Evolutionary conservation across 805 yeast genomes (phyloP).

Genomic region (Saturnispora hagleri): DNA sequence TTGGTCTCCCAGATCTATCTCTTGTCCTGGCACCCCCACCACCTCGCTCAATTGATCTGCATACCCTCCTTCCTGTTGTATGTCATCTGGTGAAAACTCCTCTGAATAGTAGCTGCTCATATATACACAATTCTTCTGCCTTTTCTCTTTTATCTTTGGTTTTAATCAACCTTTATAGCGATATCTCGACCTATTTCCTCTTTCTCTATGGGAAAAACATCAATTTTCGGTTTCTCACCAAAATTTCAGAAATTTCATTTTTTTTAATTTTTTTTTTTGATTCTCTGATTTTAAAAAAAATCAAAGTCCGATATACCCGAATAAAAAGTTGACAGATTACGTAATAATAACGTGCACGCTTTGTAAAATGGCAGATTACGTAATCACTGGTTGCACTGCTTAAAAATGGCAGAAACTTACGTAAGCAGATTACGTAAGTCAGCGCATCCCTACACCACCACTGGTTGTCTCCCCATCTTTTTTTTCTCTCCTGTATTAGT

Average conservation of each 20-base stretch:
- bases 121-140: not conserved
- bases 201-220: not conserved
- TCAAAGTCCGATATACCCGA: not conserved
- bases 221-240: not conserved
- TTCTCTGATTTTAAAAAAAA: not conserved
- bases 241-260: not conserved
- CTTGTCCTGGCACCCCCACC: not conserved
- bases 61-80: not conserved
- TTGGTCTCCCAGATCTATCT: not conserved
- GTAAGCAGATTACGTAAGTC: not conserved
- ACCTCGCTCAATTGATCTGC: not conserved
- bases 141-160: not conserved
- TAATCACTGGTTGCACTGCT: not conserved
- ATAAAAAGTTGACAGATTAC: not conserved
- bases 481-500: not conserved
- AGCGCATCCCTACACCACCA: constrained; percentile 1
- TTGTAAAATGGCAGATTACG: not conserved
- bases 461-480: not conserved
- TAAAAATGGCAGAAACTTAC: not conserved
- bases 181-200: not conserved
- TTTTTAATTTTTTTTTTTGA: not conserved
- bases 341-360: not conserved
- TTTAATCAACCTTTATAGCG: not conserved
- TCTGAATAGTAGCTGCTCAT: constrained; percentile 1
- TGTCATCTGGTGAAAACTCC: constrained; percentile 2